phyloP scores from a whole-genome alignment of 2,329 filamentous ascomycete species.

The Penicillium rolfsii region DNA sequence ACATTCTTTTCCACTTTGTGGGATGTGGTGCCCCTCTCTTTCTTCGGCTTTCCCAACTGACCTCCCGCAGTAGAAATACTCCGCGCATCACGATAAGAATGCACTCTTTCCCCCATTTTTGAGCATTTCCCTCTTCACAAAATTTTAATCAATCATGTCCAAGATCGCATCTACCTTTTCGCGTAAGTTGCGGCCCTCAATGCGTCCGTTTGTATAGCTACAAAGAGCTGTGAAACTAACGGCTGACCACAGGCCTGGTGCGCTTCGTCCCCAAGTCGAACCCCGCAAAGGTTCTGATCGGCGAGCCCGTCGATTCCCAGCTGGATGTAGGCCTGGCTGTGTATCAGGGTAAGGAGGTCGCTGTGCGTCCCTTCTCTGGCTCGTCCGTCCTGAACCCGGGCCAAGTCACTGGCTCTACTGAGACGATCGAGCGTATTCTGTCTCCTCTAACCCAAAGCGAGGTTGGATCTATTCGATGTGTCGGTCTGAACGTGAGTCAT shows the following conservation, averaged over 20 bases:
- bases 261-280: slow-evolving; percentile 61
- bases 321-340: slow-evolving; percentile 63
- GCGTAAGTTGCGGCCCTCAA: slow-evolving; percentile 28
- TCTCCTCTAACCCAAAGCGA: slow-evolving; percentile 55
- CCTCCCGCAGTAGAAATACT: slow-evolving; percentile 33
- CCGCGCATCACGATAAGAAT: slow-evolving; percentile 18
- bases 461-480: slow-evolving; percentile 62
- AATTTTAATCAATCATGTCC: slow-evolving; percentile 31
- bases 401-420: slow-evolving; percentile 49
- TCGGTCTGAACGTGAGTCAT: slow-evolving; percentile 57
- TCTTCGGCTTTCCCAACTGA: slow-evolving; percentile 21
- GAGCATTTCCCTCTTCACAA: not conserved
- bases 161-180: slow-evolving; percentile 45
- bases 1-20: slow-evolving; percentile 18
- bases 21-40: slow-evolving; percentile 3
- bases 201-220: not conserved
- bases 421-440: slow-evolving; percentile 49
- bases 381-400: slow-evolving; percentile 61
- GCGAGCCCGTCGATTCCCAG: slow-evolving; percentile 57
- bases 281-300: slow-evolving; percentile 56
- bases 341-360: slow-evolving; percentile 59
- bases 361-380: slow-evolving; percentile 61
- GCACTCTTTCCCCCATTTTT: not conserved
- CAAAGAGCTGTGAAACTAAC: slow-evolving; percentile 7
- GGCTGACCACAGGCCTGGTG: slow-evolving; percentile 55